Base-by-base conservation (phyloP, 2,329 filamentous ascomycete genomes). In the Dryadomyces quercivorus region DNA sequence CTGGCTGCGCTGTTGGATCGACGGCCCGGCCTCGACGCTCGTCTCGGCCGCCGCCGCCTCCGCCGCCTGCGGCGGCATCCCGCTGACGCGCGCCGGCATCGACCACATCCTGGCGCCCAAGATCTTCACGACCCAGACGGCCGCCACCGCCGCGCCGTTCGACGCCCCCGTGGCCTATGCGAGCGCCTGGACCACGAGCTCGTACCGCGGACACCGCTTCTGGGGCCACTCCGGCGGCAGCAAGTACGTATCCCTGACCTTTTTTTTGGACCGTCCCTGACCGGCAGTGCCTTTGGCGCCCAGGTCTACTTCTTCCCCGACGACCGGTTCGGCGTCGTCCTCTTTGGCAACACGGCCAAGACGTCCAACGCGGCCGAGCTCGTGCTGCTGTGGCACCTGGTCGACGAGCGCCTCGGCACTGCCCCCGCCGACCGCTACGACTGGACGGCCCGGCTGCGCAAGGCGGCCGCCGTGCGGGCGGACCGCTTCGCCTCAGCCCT, bases 1-100 rank as follows among this genome's bases (percentile, higher is more conserved):
- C 59, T 82, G 77, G 78, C 59, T 79, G 2, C 65, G 66, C 26
- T 74, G 72, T 20, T 64, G 80, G 22, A 63, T 81, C 22, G 61
- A 68, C n/a, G 62, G 57, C 4, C 55, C 55, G 22, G 51, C 53
- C 7, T 9, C 22, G 21, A 16, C 21, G 9, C 15, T 26, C 34
- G 12, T 12, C 34, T 12, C 18, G 8, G 15, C 20, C 2, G 47
- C 10, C 1, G n/a, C 47, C 5, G 15, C 47, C 5, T 13, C 47
- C 1, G 60, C n/a, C 4, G 57, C 34, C 8, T 60, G 57, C 34
- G 55, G 54, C 40, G 62, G 64, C 2, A 63, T 62, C 15, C 68
- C 70, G 1, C 59, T 75, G 31, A 64, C 67, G 8, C 55, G 52
- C 54, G 58, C 60, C 13, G 66, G 63, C 2, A 65, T 70, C 55